Base-by-base conservation (phyloP, 1,139 yeast species). In the Yarrowia galli region DNA sequence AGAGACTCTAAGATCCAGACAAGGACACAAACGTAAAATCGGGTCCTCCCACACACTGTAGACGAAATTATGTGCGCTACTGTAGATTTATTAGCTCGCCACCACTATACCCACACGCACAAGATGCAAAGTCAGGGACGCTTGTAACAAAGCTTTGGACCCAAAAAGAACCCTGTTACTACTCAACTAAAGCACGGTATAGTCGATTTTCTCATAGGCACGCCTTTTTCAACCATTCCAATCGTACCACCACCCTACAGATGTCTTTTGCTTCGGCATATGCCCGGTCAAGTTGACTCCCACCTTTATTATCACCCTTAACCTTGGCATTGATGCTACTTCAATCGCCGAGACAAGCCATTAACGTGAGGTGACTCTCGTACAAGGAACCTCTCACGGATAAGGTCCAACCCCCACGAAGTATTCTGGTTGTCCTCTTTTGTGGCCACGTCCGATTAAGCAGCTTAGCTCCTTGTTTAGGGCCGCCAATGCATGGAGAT, bases 401-500 rank as follows among this genome's bases (percentile, higher is more conserved):
- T 53, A 53, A 53, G 45, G 45, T 53, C 20, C 12, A 9, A 9
- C 60, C 60, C 60, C 60, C 60, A 53, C 60, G 32, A 36, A 28
- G 6, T 3, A 2, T 4, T 7, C 15, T 7, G 38, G n/a, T 49
- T 49, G 54, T 25, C 18, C 10, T 25, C 28, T 15, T 42, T 23
- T 35, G 45, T 53, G 45, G 40, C 51, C 35, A 32, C 32, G 48
- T 43, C 40, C 46, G 54, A 61, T 36, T 35, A 40, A 65, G 48
- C 60, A 53, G 67, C 38, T 20, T n/a, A 38, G 49, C 25, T n/a
- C 49, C 48, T 35, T 38, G 60, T 56, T 22, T 46, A 22, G 45
- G 28, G 45, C 60, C 60, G 60, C 16, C 43, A 16, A 36, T 53
- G 60, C 60, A 53, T 53, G 45, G 60, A 36, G 32, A 36, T 36